Conservation (phyloP, 139 green algal genomes). For the Eudorina sp. region DNA sequence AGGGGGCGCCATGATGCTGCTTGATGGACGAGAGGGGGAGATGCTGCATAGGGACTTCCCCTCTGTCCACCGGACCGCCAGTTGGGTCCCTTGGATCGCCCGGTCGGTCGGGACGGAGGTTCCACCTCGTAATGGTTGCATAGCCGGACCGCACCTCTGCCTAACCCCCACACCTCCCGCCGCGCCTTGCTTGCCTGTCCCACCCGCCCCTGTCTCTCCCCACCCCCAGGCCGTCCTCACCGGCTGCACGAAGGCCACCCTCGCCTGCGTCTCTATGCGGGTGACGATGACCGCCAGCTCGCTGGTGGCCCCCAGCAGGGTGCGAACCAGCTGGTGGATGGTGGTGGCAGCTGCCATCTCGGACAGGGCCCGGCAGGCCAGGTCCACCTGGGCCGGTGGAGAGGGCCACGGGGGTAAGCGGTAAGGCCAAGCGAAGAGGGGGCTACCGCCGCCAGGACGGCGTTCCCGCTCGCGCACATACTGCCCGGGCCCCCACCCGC, state of each 20-base stretch:
- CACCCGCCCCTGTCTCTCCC: not conserved
- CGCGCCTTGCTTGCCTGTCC: not conserved
- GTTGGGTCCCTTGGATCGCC: not conserved
- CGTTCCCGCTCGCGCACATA: not conserved
- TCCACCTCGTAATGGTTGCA: not conserved
- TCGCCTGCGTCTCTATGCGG: constrained; percentile 21
- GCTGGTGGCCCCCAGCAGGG: constrained; percentile 3
- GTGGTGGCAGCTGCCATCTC: constrained; percentile 9
- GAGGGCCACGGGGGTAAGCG: not conserved
- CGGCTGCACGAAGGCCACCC: constrained; percentile 34
- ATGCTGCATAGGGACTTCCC: not conserved
- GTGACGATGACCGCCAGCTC: not conserved
- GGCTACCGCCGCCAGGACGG: not conserved
- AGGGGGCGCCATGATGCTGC: not conserved
- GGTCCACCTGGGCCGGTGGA: not conserved
- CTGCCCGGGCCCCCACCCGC: no score
- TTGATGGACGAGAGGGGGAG: not conserved
- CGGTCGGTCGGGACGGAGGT: no score
- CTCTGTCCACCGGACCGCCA: not conserved
- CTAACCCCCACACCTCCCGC: not conserved
- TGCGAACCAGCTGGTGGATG: constrained; percentile 16
- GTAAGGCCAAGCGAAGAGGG: not conserved
- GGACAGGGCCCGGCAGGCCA: constrained; percentile 19
- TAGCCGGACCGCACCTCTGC: not conserved
- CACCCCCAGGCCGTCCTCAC: not conserved